Conservation (phyloP, 73 alveolate genomes). For the Tetrahymena malaccensis region DNA sequence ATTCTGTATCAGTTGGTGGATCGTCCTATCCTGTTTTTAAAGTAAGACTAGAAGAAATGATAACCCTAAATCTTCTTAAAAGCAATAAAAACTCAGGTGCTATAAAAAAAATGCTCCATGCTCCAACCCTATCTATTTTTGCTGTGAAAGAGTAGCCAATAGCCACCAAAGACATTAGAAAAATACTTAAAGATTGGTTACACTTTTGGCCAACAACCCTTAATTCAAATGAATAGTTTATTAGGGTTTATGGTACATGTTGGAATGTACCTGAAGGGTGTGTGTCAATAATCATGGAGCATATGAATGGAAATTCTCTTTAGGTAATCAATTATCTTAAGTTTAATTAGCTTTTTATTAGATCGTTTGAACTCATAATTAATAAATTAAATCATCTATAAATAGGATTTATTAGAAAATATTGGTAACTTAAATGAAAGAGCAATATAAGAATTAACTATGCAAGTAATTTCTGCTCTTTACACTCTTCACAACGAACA, state of each 20-base stretch:
- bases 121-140: conserved; percentile 34
- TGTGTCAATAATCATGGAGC: conserved; percentile 36
- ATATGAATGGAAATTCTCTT: conserved; percentile 14
- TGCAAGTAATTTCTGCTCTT: not conserved
- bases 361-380: too few species aligned
- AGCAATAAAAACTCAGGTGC: conserved; percentile 37
- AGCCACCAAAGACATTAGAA: not conserved
- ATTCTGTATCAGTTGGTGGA: not conserved
- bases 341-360: too few species aligned
- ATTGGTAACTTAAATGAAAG: not conserved
- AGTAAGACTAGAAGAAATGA: conserved; percentile 39
- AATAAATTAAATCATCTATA: too few species aligned
- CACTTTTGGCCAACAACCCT: not conserved
- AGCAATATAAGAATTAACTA: not conserved
- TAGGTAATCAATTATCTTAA: not conserved
- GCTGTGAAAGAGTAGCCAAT: conserved; percentile 47
- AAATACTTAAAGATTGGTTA: not conserved
- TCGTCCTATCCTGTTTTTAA: not conserved
- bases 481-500: not conserved
- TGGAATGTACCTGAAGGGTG: conserved; percentile 64
- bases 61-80: conserved; percentile 33
- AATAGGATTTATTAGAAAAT: not conserved
- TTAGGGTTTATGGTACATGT: conserved; percentile 25
- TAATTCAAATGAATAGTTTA: not conserved
- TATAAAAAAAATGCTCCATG: conserved; percentile 48